Base-by-base conservation (phyloP, 352 stramenopile genomes). In the Phytophthora foliorum region DNA sequence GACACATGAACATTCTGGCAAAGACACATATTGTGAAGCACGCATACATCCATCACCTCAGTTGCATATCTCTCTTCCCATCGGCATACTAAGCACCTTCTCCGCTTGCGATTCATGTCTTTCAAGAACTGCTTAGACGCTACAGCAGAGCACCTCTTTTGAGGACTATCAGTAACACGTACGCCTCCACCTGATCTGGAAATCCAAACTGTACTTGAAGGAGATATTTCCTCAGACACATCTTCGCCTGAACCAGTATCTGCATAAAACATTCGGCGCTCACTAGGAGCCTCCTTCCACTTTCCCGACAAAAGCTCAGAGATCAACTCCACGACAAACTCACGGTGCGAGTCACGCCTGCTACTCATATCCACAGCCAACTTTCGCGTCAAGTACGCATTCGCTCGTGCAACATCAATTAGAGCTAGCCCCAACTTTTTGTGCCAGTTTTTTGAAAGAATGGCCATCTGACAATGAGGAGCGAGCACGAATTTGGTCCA, bases 391-490 rank as follows among this genome's bases (percentile, higher is more conserved):
- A 68, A 17, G 29, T 57, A 72, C 3, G 63, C 73, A 32, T 81
- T 81, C 8, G 45, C 36, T 10, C 68, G 24, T 3, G 68, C 57
- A 25, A 81, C 70, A 29, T 78, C 74, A n/a, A 72, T 42, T 2
- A 78, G 17, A 0, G 66, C 63, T 6, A 78, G 11, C 0, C 31
- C 60, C 4, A 77, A 41, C 24, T 78, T 72, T 53, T 81, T 77
- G 52, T 77, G 21, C 66, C 74, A 78, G 2, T 32, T 69, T 31
- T n/a, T 77, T 72, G 36, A 72, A 71, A 0, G 62, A 74, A 31
- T 82, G 70, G 5, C 69, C 74, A 24, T 75, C 63, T 0, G 69
- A 63, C 21, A 80, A 3, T 36, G 70, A 78, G 32, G 72, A 82
- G 0, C 39, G 25, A 17, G 17, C 39, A 16, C 54, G 54, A 31